Evolutionary conservation across 805 yeast genomes (phyloP), one percentile per base, ranked within the genome.

Genomic region (Torulaspora indica): DNA sequence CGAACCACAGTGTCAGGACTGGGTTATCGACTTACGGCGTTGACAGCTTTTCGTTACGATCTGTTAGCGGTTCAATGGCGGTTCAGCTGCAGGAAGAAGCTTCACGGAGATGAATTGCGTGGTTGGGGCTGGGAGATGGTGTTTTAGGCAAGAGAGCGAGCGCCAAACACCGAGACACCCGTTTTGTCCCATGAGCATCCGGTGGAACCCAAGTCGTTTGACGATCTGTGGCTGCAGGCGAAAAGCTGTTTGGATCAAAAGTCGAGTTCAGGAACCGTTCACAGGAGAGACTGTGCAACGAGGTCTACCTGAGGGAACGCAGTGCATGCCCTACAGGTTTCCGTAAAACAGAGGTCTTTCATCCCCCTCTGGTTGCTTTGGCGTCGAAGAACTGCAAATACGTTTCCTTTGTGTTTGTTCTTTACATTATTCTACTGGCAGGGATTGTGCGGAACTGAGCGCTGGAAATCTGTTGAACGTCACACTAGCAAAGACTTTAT

Each of bases 301-400:
- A 35, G 7, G 17, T 24, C 12, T 22, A 24, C 29, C 10, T 35
- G 29, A 27, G 36, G 2, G 24, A 7, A 2, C 24, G 13, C 8
- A 22, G 12, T 27, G 2, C 31, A 25, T 5, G 39, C 39, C 31
- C 31, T 7, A 36, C 22, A 2, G 31, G 31, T 4, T 25, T 22
- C n/a, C 23, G 39, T 25, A 36, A 25, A 15, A 29, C 41, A 12
- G 33, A 38, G 13, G 9, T 38, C 17, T 24, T 29, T 28, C 28
- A 17, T 17, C 23, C 13, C n/a, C 29, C 31, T 3, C 39, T 36
- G 6, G 29, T 32, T 15, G 54, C 65, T 12, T 9, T 33, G 24
- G 24, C 36, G 15, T 17, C 24, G 7, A 33, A 33, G 36, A 33
- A 2, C 36, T 33, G 24, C 5, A 17, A 33, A 25, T 13, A 33